Conservation (phyloP, 805 yeast species). For the Metschnikowia koreensis region DNA sequence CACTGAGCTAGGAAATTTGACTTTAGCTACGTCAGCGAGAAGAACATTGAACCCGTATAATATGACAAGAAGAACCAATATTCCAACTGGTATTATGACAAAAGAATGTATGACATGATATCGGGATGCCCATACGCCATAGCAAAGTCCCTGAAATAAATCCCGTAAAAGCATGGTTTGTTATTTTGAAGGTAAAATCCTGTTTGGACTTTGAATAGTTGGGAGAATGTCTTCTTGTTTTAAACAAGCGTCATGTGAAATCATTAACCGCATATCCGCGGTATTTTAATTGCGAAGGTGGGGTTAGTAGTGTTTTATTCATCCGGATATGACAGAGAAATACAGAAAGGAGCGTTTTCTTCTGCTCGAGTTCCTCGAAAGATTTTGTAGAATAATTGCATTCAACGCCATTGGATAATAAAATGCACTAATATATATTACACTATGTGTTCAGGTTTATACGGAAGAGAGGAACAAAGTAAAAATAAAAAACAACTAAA, state of each 20-base stretch:
- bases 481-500: too few relatives aligned
- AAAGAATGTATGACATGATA: constrained; percentile 36
- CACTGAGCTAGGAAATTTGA: constrained; percentile 69
- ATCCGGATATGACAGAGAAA: too few relatives aligned
- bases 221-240: neutral
- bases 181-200: too few relatives aligned
- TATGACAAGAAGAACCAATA: constrained; percentile 41
- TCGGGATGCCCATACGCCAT: constrained; percentile 35
- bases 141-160: constrained; percentile 20
- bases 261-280: neutral
- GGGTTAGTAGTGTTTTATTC: neutral
- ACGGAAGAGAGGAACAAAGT: too few relatives aligned
- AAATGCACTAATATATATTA: too few relatives aligned
- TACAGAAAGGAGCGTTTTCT: too few relatives aligned
- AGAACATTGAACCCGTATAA: constrained; percentile 55
- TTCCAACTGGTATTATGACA: constrained; percentile 49
- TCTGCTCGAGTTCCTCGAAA: too few relatives aligned
- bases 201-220: neutral
- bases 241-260: neutral
- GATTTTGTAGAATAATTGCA: too few relatives aligned
- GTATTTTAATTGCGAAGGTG: neutral
- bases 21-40: constrained; percentile 41
- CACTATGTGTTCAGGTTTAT: too few relatives aligned
- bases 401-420: too few relatives aligned
- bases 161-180: constrained; percentile 2